phyloP scores from a whole-genome alignment of 331 rosid genomes.

The Acacia concinna region DNA sequence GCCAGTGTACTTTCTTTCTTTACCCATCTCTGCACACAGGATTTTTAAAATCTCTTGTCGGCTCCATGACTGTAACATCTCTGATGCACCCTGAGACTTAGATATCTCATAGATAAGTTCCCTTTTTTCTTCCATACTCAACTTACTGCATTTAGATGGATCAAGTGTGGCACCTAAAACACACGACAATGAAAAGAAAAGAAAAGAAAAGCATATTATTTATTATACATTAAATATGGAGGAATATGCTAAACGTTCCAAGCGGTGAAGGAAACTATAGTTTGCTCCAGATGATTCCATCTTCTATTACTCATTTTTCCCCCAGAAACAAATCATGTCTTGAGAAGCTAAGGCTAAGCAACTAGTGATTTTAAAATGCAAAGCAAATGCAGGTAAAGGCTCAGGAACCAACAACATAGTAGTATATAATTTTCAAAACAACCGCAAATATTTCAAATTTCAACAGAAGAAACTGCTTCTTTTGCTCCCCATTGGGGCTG shows the following conservation, averaged over 20 bases:
- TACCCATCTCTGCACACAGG: conserved; percentile 95
- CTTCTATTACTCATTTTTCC: neutral
- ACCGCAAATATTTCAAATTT: conserved; percentile 2
- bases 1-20: conserved; percentile 97
- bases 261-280: conserved; percentile 9
- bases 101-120: conserved; percentile 82
- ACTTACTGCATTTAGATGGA: conserved; percentile 57
- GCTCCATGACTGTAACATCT: conserved; percentile 86
- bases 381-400: conserved; percentile 33
- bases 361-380: neutral
- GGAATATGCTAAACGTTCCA: conserved; percentile 19
- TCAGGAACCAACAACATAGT: conserved; percentile 31
- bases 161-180: conserved; percentile 57
- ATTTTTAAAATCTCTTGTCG: conserved; percentile 91
- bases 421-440: conserved; percentile 3
- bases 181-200: conserved; percentile 29
- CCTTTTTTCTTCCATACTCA: conserved; percentile 87
- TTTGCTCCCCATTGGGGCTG: neutral
- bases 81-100: conserved; percentile 76
- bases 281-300: conserved; percentile 24
- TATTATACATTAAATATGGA: conserved; percentile 10
- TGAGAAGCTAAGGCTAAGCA: conserved; percentile 14
- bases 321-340: neutral
- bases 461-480: neutral
- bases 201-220: conserved; percentile 12